phyloP scores from a whole-genome alignment of 176 grass and related monocot genomes.

The Olyra latifolia region DNA sequence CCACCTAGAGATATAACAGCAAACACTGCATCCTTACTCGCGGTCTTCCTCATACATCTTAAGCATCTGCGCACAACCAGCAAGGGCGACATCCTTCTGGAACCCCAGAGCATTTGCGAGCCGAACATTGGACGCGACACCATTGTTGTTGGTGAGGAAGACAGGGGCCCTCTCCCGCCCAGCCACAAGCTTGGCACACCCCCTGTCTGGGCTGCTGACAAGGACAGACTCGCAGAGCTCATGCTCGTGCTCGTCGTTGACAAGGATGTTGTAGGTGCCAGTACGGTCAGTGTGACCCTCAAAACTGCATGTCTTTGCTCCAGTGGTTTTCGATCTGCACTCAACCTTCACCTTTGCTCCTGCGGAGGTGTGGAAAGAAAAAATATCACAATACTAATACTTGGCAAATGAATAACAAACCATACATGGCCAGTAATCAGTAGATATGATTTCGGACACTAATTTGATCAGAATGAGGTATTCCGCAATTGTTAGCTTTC shows the following conservation, averaged over 20 bases:
- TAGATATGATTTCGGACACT: background rate
- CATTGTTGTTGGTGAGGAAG: conserved; percentile 90
- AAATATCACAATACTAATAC: background rate
- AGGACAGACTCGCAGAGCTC: conserved; percentile 86
- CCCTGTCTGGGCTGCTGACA: conserved; percentile 71
- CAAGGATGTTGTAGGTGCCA: conserved; percentile 84
- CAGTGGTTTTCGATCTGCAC: conserved; percentile 58
- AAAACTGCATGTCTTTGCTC: conserved; percentile 56
- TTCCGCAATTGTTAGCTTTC: background rate
- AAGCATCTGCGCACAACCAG: conserved; percentile 54
- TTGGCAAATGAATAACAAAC: background rate
- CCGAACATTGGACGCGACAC: conserved; percentile 62
- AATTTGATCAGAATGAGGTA: background rate
- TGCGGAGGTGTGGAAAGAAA: conserved; percentile 40
- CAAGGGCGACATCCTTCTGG: conserved; percentile 54
- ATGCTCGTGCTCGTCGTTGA: conserved; percentile 63
- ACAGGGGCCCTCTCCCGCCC: conserved; percentile 81
- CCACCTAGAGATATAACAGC: background rate
- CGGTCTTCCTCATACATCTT: conserved; percentile 71
- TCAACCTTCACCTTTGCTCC: conserved; percentile 87
- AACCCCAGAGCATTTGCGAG: conserved; percentile 78
- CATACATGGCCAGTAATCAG: background rate
- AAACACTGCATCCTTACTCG: conserved; percentile 6
- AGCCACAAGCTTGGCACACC: conserved; percentile 49
- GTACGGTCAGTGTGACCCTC: conserved; percentile 82